Evolutionary conservation across 306 rosid species (phyloP).

Genomic region (Datisca glomerata): DNA sequence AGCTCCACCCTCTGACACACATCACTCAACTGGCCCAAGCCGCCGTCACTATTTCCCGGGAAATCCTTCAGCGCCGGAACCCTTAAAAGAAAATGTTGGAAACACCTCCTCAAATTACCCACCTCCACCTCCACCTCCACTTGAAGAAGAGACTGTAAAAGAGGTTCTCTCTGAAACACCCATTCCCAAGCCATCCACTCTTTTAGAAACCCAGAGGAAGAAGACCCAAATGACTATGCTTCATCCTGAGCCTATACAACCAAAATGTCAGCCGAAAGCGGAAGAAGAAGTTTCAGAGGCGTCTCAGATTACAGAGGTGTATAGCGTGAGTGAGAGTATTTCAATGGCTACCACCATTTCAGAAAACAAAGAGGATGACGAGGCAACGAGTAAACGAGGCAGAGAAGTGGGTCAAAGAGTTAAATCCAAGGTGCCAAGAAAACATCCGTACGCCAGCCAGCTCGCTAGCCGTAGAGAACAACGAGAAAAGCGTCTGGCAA

Average conservation of each 20-base stretch:
- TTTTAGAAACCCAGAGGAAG: conserved; percentile 6
- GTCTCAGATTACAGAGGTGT: conserved; percentile 40
- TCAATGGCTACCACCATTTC: conserved; percentile 52
- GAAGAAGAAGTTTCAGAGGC: conserved; percentile 22
- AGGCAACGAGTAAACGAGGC: conserved; percentile 49
- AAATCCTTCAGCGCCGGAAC: conserved; percentile 13
- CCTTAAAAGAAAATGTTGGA: conserved; percentile 13
- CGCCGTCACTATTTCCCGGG: conserved; percentile 3
- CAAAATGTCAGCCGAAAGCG: conserved; percentile 8
- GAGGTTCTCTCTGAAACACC: conserved; percentile 88
- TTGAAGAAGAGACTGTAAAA: conserved; percentile 73
- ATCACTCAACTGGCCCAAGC: too few relatives aligned
- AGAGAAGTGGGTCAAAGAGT: conserved; percentile 26
- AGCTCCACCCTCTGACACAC: too few relatives aligned
- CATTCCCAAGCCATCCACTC: conserved; percentile 31
- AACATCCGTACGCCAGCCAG: conserved; percentile 35
- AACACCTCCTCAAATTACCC: conserved; percentile 11
- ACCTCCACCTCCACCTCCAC: conserved; percentile 13
- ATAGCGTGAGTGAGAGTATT: conserved; percentile 48
- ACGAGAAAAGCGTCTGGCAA: conserved; percentile 22
- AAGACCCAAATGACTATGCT: conserved; percentile 21
- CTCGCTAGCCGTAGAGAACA: conserved; percentile 22
- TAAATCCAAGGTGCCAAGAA: conserved; percentile 20
- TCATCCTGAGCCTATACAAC: conserved; percentile 8
- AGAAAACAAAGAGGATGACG: conserved; percentile 54